These are phyloP conservation scores for Aspergillus sparsus DNA, from an alignment of 495 filamentous ascomycete genomes.

Conservation along the genomic window DNA sequence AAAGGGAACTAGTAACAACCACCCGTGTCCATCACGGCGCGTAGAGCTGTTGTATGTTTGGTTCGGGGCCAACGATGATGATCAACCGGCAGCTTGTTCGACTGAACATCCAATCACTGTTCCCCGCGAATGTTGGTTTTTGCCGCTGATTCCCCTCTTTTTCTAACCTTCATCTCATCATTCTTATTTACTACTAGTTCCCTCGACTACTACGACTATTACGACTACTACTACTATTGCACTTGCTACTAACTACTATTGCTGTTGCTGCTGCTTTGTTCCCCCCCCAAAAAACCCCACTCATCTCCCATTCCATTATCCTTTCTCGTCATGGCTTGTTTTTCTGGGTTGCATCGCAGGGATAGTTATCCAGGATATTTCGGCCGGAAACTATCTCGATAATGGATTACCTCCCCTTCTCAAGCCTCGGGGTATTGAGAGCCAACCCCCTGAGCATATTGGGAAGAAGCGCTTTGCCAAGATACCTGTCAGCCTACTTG, in stretches of 20 bases:
- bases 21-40: slow-evolving; percentile 22
- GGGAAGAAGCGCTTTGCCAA: slow-evolving; percentile 43
- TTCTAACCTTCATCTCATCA: not conserved
- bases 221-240: no score
- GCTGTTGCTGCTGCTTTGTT: not conserved
- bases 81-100: slow-evolving; percentile 34
- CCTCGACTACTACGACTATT: not conserved
- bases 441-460: slow-evolving; percentile 11
- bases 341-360: slow-evolving; percentile 13
- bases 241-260: no score
- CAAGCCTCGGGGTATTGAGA: not conserved
- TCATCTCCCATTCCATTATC: not conserved
- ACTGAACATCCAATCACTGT: slow-evolving; percentile 16
- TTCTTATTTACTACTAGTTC: not conserved
- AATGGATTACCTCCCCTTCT: slow-evolving; percentile 1
- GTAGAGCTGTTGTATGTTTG: slow-evolving; percentile 30
- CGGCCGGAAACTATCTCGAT: not conserved
- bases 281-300: not conserved
- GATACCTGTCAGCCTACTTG: slow-evolving; percentile 29
- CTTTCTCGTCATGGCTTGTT: not conserved
- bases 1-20: not conserved
- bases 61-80: slow-evolving; percentile 33
- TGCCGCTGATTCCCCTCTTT: slow-evolving; percentile 19
- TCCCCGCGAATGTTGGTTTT: slow-evolving; percentile 11
- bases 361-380: not conserved